Base-by-base conservation (phyloP, 345 rosid species). In the Anastatica hierochuntica region DNA sequence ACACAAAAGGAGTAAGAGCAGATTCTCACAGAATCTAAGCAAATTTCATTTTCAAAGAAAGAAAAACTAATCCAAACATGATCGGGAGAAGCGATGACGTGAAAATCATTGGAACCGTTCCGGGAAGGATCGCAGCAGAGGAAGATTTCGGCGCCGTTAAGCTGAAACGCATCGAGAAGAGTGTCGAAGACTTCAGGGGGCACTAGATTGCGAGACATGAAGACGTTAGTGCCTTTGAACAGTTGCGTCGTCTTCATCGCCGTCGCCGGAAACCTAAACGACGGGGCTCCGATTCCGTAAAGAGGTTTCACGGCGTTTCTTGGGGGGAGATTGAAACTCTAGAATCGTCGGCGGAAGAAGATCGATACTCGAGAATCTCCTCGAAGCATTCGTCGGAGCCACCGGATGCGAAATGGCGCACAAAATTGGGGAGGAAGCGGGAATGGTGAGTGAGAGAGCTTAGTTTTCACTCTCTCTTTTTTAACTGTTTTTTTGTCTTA, bases 71-170 rank as follows among this genome's bases (percentile, higher is more conserved):
- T 2, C 10, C 51, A 34, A 20, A 88, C 96, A 49, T 85, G 96
- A 35, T 77, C 77, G 21, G 80, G 63, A 70, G 90, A 92, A 42
- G 90, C 71, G 62, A 92, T 88, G 64, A 92, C 73, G 63, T 92
- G 97, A 71, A 70, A 85, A 60, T 92, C 95, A 61, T 41, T 59
- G 55, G 82, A 68, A 36, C 78, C 80, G n/a, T 48, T 83, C 36
- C 95, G 80, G 33, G 96, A 83, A 11, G 95, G 94, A 69, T 92
- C 90, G 76, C 96, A 81, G 63, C 98, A 92, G 72, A 79, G 88
- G 67, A 85, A 67, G 50, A 92, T 77, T 19, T 85, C 76, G 45
- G 98, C 95, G 21, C 83, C 96, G 58, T 88, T 85, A 49, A 59
- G 84, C 74, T 81, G 78, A 49, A 88, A 88, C 2, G 88, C 84